Base-by-base conservation (phyloP, 2,329 filamentous ascomycete genomes). In the Chaetomiaceae sp. region DNA sequence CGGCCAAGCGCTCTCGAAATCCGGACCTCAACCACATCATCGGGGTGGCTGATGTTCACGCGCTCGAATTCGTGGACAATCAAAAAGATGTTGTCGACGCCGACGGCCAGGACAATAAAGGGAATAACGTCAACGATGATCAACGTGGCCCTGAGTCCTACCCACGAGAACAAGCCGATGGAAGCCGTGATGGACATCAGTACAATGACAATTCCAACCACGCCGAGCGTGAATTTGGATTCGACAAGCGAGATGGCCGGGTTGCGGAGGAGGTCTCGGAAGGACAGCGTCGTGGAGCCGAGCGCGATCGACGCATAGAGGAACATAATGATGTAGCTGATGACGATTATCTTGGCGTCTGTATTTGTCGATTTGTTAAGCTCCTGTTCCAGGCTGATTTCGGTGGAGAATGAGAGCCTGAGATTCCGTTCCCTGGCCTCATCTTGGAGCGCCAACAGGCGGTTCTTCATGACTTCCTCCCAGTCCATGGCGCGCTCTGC, bases 321-420 rank as follows among this genome's bases (percentile, higher is more conserved):
- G 71, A 99, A 99, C 94, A 99, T 99, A 74, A 96, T 89, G 58
- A 97, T 79, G 72, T 99, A 99, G 76, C 92, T 97, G 71, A 99
- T 86, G 49, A 92, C 83, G 21, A 99, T 84, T 64, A 99, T 99
- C 69, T 92, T 96, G 40, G 92, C 95, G 69, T 99, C 94, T 0
- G 94, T 97, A 69, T 99, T 99, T 45, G 90, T 96, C 33, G 90
- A 95, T 72, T 97, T 96, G 75, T 96, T 99, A 53, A 99, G 78
- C 66, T 99, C 94, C 67, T 96, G 81, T 67, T 97, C 92, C 56
- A 99, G 75, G 69, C 91, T 96, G 69, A 92, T 89, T 71, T 99
- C 94, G 0, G 94, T 95, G 45, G 85, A 95, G 77, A 97, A 99
- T 7, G 91, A 97, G 32, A 99, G 74, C 18, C 94, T 81, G 9